Evolutionary conservation across 441 rosid genomes (phyloP).

Genomic region (Populus trichocarpa): DNA sequence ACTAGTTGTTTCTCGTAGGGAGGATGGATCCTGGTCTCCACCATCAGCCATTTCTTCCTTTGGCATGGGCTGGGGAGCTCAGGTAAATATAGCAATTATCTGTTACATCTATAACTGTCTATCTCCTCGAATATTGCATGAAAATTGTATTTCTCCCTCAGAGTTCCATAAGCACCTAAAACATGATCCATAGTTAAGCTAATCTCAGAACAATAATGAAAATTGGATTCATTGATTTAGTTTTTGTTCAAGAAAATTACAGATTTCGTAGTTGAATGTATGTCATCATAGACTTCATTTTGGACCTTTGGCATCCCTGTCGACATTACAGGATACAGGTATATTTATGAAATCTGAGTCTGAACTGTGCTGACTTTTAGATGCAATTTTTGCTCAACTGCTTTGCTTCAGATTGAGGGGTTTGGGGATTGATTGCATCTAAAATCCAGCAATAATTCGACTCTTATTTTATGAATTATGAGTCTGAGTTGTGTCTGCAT

Average conservation of each 20-base stretch:
- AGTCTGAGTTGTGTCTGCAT: neutral
- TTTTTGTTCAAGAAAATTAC: neutral
- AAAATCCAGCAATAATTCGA: neutral
- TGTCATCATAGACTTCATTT: neutral
- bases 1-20: conserved; percentile 76
- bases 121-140: neutral
- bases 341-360: neutral
- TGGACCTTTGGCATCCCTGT: neutral
- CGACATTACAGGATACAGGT: neutral
- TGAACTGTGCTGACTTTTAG: neutral
- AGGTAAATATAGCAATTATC: conserved; percentile 40
- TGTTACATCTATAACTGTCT: neutral
- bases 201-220: neutral
- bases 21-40: conserved; percentile 96
- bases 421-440: neutral
- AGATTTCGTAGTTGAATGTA: neutral
- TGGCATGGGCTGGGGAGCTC: conserved; percentile 99
- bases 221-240: neutral
- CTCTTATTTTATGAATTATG: neutral
- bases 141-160: neutral
- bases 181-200: neutral
- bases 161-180: neutral
- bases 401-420: neutral
- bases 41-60: conserved; percentile 94
- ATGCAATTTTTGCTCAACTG: neutral